phyloP scores from a whole-genome alignment of 2,329 filamentous ascomycete species.

The Verticillium nubilum region DNA sequence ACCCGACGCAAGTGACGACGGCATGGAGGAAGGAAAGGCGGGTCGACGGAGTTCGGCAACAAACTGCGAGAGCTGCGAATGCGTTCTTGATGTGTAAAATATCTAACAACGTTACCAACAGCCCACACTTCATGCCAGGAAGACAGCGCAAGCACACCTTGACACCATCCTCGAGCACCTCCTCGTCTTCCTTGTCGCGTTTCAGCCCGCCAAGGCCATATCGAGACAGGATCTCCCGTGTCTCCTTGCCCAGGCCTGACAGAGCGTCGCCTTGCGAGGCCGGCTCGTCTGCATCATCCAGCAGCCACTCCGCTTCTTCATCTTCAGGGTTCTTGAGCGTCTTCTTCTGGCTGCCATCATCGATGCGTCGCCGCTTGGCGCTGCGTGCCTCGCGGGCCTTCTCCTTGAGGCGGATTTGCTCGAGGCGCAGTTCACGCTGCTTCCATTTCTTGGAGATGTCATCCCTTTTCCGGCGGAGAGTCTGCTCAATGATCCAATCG shows the following conservation, averaged over 20 bases:
- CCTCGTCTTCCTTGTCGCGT: constrained; percentile 31
- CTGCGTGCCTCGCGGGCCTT: constrained; percentile 48
- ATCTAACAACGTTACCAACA: constrained; percentile 46
- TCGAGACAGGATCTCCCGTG: constrained; percentile 65
- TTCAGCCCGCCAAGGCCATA: constrained; percentile 41
- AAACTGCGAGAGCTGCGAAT: constrained; percentile 88
- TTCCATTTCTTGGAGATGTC: constrained; percentile 62
- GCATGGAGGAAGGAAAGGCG: constrained; percentile 67
- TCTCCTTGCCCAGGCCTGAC: constrained; percentile 67
- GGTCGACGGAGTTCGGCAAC: constrained; percentile 76
- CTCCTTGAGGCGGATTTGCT: constrained; percentile 58
- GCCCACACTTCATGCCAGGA: not conserved
- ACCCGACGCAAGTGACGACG: constrained; percentile 26
- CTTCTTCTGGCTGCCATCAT: constrained; percentile 21
- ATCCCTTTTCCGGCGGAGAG: constrained; percentile 61
- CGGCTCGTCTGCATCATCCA: constrained; percentile 63
- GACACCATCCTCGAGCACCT: constrained; percentile 55
- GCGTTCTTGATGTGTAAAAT: constrained; percentile 87
- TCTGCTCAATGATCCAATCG: constrained; percentile 77
- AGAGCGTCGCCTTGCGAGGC: constrained; percentile 29
- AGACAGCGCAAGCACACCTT: constrained; percentile 44
- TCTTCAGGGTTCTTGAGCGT: constrained; percentile 25
- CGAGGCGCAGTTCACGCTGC: constrained; percentile 68
- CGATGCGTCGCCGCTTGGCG: constrained; percentile 40
- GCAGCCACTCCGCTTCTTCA: constrained; percentile 65